These are phyloP conservation scores for Fusarium sp. DNA, from an alignment of 2,329 filamentous ascomycete species.

Conservation along the genomic window DNA sequence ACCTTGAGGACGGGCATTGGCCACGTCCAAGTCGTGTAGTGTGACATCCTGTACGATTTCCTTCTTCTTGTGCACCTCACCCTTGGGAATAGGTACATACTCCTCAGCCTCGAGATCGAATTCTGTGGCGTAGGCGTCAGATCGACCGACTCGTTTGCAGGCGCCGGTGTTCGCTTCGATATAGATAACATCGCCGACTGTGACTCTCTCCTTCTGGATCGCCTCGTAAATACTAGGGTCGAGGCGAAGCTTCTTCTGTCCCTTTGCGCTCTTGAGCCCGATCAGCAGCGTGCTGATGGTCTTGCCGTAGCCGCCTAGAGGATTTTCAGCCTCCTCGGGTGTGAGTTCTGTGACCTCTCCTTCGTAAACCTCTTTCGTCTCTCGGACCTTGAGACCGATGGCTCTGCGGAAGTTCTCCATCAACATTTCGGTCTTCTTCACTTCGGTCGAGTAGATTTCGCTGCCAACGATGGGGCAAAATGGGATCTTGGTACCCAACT, in stretches of 20 bases:
- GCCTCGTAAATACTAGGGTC: conserved; percentile 99
- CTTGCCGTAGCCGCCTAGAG: conserved; percentile 94
- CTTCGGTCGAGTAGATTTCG: conserved; percentile 97
- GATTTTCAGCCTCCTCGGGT: conserved; percentile 97
- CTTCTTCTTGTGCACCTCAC: conserved; percentile 99
- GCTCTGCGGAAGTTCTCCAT: conserved; percentile 99
- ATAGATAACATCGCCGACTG: conserved; percentile 97
- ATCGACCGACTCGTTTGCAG: conserved; percentile 95
- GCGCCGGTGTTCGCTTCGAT: conserved; percentile 99
- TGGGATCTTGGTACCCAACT: conserved; percentile 96
- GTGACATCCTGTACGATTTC: conserved; percentile 99
- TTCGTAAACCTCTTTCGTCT: conserved; percentile 99
- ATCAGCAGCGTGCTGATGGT: conserved; percentile 97
- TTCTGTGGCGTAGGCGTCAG: conserved; percentile 96
- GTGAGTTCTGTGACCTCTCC: conserved; percentile 98
- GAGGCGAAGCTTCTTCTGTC: conserved; percentile 96
- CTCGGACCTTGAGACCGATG: conserved; percentile 95
- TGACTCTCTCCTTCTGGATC: conserved; percentile 97
- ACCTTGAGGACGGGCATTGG: conserved; percentile 93
- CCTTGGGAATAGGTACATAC: conserved; percentile 98
- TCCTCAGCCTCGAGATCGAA: conserved; percentile 99
- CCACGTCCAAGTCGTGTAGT: conserved; percentile 94
- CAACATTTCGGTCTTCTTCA: conserved; percentile 98
- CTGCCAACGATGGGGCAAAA: conserved; percentile 98
- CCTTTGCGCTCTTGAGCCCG: conserved; percentile 93